Evolutionary conservation across 139 green algal species (phyloP), one percentile per base, ranked within the genome.

Genomic region (Diplosphaera chodatii): DNA sequence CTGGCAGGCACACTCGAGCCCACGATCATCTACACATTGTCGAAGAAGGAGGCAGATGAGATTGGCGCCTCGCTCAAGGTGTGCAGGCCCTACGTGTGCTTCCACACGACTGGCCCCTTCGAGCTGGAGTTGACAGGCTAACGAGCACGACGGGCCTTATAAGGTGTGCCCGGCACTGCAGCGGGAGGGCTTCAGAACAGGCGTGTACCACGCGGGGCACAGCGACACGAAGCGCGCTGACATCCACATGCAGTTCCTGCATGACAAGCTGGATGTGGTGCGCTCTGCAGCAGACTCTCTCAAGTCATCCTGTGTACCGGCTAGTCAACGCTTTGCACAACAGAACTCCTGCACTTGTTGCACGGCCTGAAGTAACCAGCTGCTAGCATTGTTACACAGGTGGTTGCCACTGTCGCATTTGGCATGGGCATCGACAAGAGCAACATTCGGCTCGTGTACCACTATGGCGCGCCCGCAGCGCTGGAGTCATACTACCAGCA

Each of bases 21-120:
- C 4, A 90, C 84, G 6, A 80, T 90, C 27, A 73, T 90, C 18
- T 90, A 90, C 75, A 80, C 79, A 2, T 73, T 87, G 25, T 76
- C 71, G 5, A 66, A 73, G 33, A 70, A 66, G 37, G 77, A 82
- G 40, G 69, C 77, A 41, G 30, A 69, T n/a, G 62, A 72, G 8
- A 33, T 80, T 13, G 72, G 67, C 1, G 37, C 63, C 0, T 55
- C 25, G 34, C 77, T 82, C 62, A 32, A 40, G 71, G 74, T 75
- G 40, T n/a, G n/a, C n/a, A n/a, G n/a, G n/a, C n/a, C n/a, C n/a
- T n/a, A n/a, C n/a, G n/a, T n/a, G n/a, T n/a, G n/a, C n/a, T n/a
- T n/a, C n/a, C n/a, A n/a, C n/a, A n/a, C n/a, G n/a, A n/a, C n/a
- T n/a, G n/a, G n/a, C n/a, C n/a, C n/a, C n/a, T n/a, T n/a, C n/a